Conservation (phyloP, 306 rosid species). For the Prunus mira region DNA sequence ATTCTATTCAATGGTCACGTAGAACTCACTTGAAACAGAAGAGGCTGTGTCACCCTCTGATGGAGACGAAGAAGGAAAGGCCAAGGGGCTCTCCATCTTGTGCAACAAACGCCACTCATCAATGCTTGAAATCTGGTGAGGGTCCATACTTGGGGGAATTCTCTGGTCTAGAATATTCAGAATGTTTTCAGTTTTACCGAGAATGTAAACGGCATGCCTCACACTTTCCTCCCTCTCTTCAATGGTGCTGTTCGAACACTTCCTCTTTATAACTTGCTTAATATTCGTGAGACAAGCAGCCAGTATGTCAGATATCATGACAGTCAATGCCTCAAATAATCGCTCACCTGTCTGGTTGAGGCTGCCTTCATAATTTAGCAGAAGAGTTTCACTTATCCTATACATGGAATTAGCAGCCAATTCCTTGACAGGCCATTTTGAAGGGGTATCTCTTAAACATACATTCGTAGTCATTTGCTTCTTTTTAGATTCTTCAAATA, state of each 20-base stretch:
- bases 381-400: constrained; percentile 58
- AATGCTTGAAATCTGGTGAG: constrained; percentile 31
- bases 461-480: neutral
- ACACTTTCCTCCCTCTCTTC: constrained; percentile 73
- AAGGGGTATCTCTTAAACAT: constrained; percentile 45
- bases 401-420: constrained; percentile 76
- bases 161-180: constrained; percentile 48
- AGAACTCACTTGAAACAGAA: constrained; percentile 33
- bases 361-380: constrained; percentile 34
- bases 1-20: constrained; percentile 32
- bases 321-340: constrained; percentile 37
- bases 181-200: constrained; percentile 63
- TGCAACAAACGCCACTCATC: constrained; percentile 69
- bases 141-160: constrained; percentile 32
- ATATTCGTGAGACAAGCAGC: constrained; percentile 76
- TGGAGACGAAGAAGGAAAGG: constrained; percentile 24
- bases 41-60: constrained; percentile 17
- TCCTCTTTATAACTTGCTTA: constrained; percentile 37
- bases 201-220: constrained; percentile 51
- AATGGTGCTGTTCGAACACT: constrained; percentile 47
- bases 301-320: constrained; percentile 58
- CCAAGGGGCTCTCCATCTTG: constrained; percentile 24
- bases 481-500: constrained; percentile 33
- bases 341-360: constrained; percentile 22
- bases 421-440: constrained; percentile 56